A percentile compares a stretch with the other conserved stretches of the same genome.
phyloP scores from a whole-genome alignment of 768 basidiomycete genomes.

The Coprinopsis marcescibilis region DNA sequence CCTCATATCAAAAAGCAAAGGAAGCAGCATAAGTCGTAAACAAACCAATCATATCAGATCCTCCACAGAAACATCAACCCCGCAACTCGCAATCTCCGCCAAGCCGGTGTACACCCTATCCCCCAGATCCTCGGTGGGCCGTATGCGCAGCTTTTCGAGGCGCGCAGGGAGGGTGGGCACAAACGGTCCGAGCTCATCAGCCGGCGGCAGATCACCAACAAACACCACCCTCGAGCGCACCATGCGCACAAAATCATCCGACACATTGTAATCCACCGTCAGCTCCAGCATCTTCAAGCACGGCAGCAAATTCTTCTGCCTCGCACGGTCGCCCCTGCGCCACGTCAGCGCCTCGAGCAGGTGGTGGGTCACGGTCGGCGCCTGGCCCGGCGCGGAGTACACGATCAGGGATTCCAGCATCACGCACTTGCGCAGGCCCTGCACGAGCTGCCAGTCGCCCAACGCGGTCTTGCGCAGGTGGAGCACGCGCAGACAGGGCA shows the following conservation, averaged over 20 bases:
- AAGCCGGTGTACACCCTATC: slow-evolving; percentile 23
- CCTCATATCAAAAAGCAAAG: not conserved
- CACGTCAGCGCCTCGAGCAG: slow-evolving; percentile 32
- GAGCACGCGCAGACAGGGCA: slow-evolving; percentile 27
- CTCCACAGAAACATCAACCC: slow-evolving; percentile 22
- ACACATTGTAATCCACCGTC: slow-evolving; percentile 28
- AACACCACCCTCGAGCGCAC: slow-evolving; percentile 27
- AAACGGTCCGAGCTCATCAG: not conserved
- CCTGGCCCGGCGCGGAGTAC: slow-evolving; percentile 20
- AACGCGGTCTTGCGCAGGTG: slow-evolving; percentile 34
- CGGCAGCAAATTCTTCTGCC: slow-evolving; percentile 17
- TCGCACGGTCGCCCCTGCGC: slow-evolving; percentile 12
- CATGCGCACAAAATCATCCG: slow-evolving; percentile 30
- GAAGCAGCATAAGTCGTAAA: not conserved
- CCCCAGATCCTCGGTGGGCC: slow-evolving; percentile 19
- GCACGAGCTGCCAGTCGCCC: slow-evolving; percentile 28
- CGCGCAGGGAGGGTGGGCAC: slow-evolving; percentile 19
- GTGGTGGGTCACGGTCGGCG: slow-evolving; percentile 27
- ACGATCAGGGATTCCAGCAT: slow-evolving; percentile 30
- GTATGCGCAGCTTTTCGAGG: slow-evolving; percentile 22
- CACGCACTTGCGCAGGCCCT: slow-evolving; percentile 26
- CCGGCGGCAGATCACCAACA: slow-evolving; percentile 3
- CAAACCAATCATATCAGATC: not conserved
- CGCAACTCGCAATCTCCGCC: slow-evolving; percentile 21
- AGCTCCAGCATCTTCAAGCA: slow-evolving; percentile 31